Percentiles rank a stretch among this genome's conserved stretches.
phyloP scores from a whole-genome alignment of 2,329 filamentous ascomycete genomes.

The Ophiocordyceps sinensis region DNA sequence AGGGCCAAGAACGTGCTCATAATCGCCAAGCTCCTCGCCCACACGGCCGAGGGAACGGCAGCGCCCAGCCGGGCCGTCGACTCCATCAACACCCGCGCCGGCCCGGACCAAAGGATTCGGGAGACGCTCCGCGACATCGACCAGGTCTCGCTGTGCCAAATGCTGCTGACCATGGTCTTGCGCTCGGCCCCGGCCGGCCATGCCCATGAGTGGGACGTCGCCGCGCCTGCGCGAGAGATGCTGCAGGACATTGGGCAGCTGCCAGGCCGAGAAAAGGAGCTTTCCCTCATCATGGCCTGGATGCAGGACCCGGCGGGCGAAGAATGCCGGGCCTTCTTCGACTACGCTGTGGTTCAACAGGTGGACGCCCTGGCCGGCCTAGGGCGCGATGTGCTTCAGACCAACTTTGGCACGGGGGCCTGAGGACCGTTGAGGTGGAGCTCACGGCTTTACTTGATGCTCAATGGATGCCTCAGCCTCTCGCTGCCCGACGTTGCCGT shows the following conservation, averaged over 20 bases:
- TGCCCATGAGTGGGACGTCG: conserved; percentile 30
- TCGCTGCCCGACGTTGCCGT: conserved; percentile 1
- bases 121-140: conserved; percentile 28
- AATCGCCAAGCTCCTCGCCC: conserved; percentile 35
- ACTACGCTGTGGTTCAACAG: conserved; percentile 31
- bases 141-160: conserved; percentile 38
- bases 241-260: conserved; percentile 33
- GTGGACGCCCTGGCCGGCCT: conserved; percentile 31
- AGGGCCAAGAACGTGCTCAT: conserved; percentile 36
- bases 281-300: conserved; percentile 29
- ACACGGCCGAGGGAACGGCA: conserved; percentile 27
- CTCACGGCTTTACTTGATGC: no score
- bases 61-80: conserved; percentile 12
- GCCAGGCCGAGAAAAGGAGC: conserved; percentile 28
- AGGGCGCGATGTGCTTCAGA: conserved; percentile 26
- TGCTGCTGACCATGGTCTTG: conserved; percentile 33
- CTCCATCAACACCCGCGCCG: conserved; percentile 8
- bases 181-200: conserved; percentile 26
- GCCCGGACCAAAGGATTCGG: conserved; percentile 10
- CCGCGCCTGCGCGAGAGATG: conserved; percentile 28
- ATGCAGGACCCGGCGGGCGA: conserved; percentile 22
- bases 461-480: neutral
- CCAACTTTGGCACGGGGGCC: neutral
- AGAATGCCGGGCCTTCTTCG: conserved; percentile 30
- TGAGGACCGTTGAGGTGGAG: neutral